A percentile compares a stretch with the other conserved stretches of the same genome.
Conservation (phyloP, 352 stramenopile species). For the Blastocystis sp. region DNA sequence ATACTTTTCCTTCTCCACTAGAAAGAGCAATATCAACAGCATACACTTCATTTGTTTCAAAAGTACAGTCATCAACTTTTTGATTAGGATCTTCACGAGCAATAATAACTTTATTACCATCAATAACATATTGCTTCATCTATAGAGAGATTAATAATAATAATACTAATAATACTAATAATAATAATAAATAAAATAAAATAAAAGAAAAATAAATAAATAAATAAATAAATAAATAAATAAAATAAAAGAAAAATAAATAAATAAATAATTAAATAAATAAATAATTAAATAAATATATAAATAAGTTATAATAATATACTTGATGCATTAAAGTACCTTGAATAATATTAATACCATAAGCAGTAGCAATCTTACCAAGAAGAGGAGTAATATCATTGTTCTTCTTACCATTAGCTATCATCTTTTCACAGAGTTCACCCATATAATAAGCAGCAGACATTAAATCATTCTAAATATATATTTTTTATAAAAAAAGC, state of each 20-base stretch:
- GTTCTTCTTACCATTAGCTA: constrained; percentile 79
- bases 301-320: constrained; percentile 61
- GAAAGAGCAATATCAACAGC: constrained; percentile 93
- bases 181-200: no score
- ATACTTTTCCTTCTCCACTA: constrained; percentile 81
- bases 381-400: constrained; percentile 66
- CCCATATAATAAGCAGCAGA: constrained; percentile 84
- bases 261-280: no score
- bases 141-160: not conserved
- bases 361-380: constrained; percentile 72
- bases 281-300: no score
- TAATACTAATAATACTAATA: no score
- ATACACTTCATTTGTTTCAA: constrained; percentile 92
- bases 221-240: no score
- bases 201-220: no score
- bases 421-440: constrained; percentile 77
- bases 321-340: constrained; percentile 97
- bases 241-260: no score
- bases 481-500: constrained; percentile 19
- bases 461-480: constrained; percentile 70
- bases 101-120: constrained; percentile 85
- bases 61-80: constrained; percentile 59
- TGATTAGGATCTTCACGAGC: constrained; percentile 67
- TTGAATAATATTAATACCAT: constrained; percentile 82
- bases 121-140: constrained; percentile 63